These are phyloP conservation scores for Geranium rotundifolium DNA, from an alignment of 345 rosid genomes.

Conservation along the genomic window DNA sequence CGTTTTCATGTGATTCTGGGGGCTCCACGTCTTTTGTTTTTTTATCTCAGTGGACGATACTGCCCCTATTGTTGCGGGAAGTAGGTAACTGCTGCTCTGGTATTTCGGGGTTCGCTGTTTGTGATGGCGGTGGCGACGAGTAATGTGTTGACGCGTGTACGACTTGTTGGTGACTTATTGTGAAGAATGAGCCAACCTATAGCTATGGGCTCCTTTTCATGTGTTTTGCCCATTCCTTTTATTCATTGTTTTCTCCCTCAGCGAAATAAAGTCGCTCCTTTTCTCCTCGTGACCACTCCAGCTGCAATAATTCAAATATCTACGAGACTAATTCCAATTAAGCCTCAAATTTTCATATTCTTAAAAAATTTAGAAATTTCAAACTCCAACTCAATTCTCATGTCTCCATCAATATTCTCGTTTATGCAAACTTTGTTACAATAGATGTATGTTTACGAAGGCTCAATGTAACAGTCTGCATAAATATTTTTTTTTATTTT, in stretches of 20 bases:
- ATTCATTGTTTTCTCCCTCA: no score
- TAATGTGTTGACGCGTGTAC: neutral
- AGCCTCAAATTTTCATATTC: no score
- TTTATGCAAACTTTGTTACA: no score
- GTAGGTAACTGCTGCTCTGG: neutral
- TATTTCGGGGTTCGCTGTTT: neutral
- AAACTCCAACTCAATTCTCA: no score
- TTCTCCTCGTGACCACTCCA: no score
- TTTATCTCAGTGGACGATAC: neutral
- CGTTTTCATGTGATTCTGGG: neutral
- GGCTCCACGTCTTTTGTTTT: neutral
- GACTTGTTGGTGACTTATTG: neutral
- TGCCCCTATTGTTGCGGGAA: neutral
- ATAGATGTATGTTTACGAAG: no score
- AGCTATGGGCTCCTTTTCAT: neutral
- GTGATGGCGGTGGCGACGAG: neutral
- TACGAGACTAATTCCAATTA: no score
- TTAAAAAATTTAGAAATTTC: no score
- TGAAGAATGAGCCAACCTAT: neutral
- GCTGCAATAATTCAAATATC: no score
- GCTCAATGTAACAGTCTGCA: no score
- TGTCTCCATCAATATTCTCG: no score
- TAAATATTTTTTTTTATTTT: no score
- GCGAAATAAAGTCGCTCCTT: neutral
- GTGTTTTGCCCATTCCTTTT: neutral